Conservation (phyloP, 768 basidiomycete genomes). For the Agaricus sinodeliciosus region DNA sequence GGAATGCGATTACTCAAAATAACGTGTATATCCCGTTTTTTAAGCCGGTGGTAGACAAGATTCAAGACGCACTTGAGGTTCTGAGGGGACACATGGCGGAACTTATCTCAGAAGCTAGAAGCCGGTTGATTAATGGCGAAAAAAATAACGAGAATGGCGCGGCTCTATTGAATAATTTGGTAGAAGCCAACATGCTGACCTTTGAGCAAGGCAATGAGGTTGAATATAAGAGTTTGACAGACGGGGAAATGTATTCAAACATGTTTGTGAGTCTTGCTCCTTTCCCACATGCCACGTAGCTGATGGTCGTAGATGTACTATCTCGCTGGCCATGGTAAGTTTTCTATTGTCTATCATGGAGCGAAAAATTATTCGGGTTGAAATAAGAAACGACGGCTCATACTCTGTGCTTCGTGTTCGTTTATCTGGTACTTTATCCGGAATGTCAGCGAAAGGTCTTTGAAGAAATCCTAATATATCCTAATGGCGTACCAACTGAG, state of each 20-base stretch:
- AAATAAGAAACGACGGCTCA: slow-evolving; percentile 41
- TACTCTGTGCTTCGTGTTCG: slow-evolving; percentile 34
- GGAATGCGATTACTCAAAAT: slow-evolving; percentile 18
- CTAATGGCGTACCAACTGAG: slow-evolving; percentile 23
- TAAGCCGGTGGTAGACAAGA: slow-evolving; percentile 22
- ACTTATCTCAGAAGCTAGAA: slow-evolving; percentile 31
- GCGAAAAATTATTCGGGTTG: background rate
- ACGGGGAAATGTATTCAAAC: slow-evolving; percentile 41
- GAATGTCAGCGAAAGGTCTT: slow-evolving; percentile 40
- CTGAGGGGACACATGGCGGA: slow-evolving; percentile 34
- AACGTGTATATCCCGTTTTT: slow-evolving; percentile 28
- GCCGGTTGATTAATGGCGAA: slow-evolving; percentile 17
- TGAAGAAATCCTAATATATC: slow-evolving; percentile 38
- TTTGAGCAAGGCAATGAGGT: slow-evolving; percentile 19
- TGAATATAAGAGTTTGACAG: slow-evolving; percentile 26
- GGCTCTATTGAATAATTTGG: slow-evolving; percentile 37
- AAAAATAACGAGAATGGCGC: slow-evolving; percentile 19
- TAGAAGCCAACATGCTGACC: slow-evolving; percentile 36
- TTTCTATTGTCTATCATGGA: background rate
- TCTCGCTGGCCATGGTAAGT: slow-evolving; percentile 42
- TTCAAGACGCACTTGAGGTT: slow-evolving; percentile 26
- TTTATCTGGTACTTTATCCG: slow-evolving; percentile 42
- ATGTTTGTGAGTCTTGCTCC: slow-evolving; percentile 32
- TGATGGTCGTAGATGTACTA: slow-evolving; percentile 31
- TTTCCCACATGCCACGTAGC: background rate